Evolutionary conservation across 805 yeast species (phyloP).

Genomic region (Kazachstania viticola): DNA sequence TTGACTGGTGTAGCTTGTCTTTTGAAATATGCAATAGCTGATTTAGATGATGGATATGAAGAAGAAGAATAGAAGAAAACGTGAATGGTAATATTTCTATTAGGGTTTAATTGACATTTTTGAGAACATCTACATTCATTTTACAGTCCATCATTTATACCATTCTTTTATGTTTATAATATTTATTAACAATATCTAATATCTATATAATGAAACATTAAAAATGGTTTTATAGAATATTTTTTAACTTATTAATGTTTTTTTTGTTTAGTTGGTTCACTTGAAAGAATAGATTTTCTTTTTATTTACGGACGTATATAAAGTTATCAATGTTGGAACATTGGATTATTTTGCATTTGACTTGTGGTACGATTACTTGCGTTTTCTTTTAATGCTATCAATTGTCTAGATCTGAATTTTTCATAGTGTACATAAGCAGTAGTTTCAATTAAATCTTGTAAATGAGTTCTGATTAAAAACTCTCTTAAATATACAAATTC

Average conservation of each 20-base stretch:
- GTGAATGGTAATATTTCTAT: not conserved
- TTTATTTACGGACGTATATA: too few relatives aligned
- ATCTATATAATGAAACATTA: not conserved
- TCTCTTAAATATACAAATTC: conserved; percentile 92
- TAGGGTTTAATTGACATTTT: too few relatives aligned
- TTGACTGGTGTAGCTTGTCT: conserved; percentile 87
- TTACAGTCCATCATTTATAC: too few relatives aligned
- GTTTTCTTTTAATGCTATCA: conserved; percentile 86
- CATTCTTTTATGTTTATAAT: too few relatives aligned
- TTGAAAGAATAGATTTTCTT: too few relatives aligned
- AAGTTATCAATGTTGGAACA: conserved; percentile 3
- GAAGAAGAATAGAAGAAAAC: conserved; percentile 1
- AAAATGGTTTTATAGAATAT: too few relatives aligned
- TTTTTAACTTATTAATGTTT: not conserved
- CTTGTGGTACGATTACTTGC: conserved; percentile 36
- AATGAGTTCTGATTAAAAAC: conserved; percentile 87
- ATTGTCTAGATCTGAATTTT: conserved; percentile 84
- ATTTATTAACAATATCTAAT: too few relatives aligned
- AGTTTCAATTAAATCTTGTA: conserved; percentile 91
- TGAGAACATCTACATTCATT: too few relatives aligned
- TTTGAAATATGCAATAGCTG: conserved; percentile 69
- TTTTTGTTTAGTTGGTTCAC: too few relatives aligned
- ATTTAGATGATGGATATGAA: conserved; percentile 48
- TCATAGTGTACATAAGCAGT: conserved; percentile 85
- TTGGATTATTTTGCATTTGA: conserved; percentile 17